phyloP scores from a whole-genome alignment of 2,329 filamentous ascomycete genomes.

The Coleophoma eucalyptorum region DNA sequence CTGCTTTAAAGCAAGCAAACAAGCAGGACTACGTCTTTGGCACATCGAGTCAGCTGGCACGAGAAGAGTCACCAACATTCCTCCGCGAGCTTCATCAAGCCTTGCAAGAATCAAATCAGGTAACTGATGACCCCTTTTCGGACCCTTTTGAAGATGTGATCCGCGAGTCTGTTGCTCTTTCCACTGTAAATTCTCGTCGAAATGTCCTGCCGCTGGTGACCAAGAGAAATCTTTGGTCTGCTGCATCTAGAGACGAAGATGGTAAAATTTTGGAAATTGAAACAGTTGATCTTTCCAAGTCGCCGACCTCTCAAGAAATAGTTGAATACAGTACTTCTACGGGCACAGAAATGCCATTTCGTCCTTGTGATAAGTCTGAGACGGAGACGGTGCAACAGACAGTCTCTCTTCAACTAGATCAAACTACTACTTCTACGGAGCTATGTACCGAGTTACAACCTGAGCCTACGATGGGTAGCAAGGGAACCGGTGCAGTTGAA shows the following conservation, averaged over 20 bases:
- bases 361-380: too few relatives aligned
- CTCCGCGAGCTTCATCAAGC: slow-evolving; percentile 59
- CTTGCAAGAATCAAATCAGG: slow-evolving; percentile 53
- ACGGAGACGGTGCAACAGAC: background rate
- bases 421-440: background rate
- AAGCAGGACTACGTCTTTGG: slow-evolving; percentile 80
- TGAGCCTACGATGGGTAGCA: too few relatives aligned
- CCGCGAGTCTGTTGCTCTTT: slow-evolving; percentile 19
- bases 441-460: background rate
- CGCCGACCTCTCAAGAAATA: slow-evolving; percentile 7
- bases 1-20: slow-evolving; percentile 62
- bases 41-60: slow-evolving; percentile 77
- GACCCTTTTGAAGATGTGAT: slow-evolving; percentile 31
- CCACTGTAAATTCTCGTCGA: slow-evolving; percentile 2
- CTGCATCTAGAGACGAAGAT: slow-evolving; percentile 61
- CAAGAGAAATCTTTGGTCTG: slow-evolving; percentile 60
- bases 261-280: slow-evolving; percentile 56
- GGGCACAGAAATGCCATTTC: background rate
- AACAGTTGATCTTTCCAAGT: slow-evolving; percentile 52
- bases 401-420: background rate
- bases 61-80: slow-evolving; percentile 66
- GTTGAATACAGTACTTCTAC: background rate
- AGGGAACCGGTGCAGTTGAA: background rate
- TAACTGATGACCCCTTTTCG: slow-evolving; percentile 23
- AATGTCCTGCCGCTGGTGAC: slow-evolving; percentile 3